These are phyloP conservation scores for Amphichorda felina DNA, from an alignment of 2,329 filamentous ascomycete genomes.

Conservation along the genomic window DNA sequence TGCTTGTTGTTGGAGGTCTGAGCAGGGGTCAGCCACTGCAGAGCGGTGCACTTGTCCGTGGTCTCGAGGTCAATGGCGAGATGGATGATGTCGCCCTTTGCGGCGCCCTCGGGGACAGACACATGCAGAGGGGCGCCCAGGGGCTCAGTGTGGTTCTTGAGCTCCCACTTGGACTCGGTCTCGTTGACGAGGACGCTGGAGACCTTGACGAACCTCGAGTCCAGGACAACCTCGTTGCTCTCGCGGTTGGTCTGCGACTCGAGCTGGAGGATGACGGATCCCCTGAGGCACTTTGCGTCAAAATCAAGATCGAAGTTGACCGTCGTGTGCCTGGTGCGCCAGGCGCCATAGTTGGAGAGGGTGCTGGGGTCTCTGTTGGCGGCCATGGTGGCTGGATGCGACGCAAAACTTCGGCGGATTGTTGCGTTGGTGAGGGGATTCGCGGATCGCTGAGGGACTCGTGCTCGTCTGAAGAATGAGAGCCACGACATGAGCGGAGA, in stretches of 20 bases:
- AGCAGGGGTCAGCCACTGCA: conserved; percentile 89
- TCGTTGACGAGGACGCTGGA: conserved; percentile 54
- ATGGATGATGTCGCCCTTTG: conserved; percentile 39
- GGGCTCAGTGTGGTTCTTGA: conserved; percentile 59
- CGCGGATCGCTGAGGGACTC: background rate
- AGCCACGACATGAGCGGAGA: conserved; percentile 3
- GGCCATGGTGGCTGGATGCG: conserved; percentile 3
- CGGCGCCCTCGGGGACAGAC: conserved; percentile 39
- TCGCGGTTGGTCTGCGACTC: conserved; percentile 64
- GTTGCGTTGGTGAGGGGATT: background rate
- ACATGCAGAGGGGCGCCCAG: conserved; percentile 64
- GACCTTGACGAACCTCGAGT: conserved; percentile 76
- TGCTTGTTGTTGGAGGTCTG: conserved; percentile 95
- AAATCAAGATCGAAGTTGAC: conserved; percentile 80
- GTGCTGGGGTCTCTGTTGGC: conserved; percentile 70
- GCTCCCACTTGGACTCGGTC: conserved; percentile 53
- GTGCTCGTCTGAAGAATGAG: conserved; percentile 2
- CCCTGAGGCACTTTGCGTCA: conserved; percentile 61
- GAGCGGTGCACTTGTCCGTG: conserved; percentile 76
- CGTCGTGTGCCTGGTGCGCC: conserved; percentile 72
- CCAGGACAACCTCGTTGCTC: conserved; percentile 69
- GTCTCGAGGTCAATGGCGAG: conserved; percentile 63
- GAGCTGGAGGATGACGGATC: conserved; percentile 64
- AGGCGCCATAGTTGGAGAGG: conserved; percentile 81
- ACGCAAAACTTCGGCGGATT: conserved; percentile 1